phyloP scores from a whole-genome alignment of 352 stramenopile species.

The Phytopythium oedochilum region DNA sequence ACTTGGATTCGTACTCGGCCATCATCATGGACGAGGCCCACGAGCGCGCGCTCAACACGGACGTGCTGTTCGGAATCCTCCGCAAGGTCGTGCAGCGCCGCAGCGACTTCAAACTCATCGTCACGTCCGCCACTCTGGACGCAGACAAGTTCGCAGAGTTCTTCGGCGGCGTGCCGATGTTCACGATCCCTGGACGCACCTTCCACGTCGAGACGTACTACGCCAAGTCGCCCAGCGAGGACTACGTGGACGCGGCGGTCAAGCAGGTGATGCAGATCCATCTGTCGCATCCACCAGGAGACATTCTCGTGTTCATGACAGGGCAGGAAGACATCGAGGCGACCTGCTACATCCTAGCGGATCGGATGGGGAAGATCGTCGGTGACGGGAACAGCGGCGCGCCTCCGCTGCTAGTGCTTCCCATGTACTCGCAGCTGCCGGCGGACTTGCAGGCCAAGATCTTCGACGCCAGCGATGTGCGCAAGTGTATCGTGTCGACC shows the following conservation, averaged over 20 bases:
- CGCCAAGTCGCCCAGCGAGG: constrained; percentile 93
- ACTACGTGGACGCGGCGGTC: constrained; percentile 98
- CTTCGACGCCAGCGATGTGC: constrained; percentile 92
- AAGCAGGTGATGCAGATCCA: constrained; percentile 99
- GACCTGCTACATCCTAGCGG: constrained; percentile 91
- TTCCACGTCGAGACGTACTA: constrained; percentile 86
- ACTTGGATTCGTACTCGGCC: constrained; percentile 84
- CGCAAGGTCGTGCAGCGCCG: constrained; percentile 87
- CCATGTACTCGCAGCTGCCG: constrained; percentile 99
- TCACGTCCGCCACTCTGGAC: constrained; percentile 96
- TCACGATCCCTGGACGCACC: constrained; percentile 92
- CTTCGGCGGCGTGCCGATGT: constrained; percentile 97
- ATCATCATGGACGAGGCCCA: constrained; percentile 96
- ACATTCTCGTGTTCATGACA: constrained; percentile 99
- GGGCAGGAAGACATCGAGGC: constrained; percentile 99
- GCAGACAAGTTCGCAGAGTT: constrained; percentile 96
- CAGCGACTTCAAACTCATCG: constrained; percentile 89
- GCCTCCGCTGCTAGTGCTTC: constrained; percentile 95
- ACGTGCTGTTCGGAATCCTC: constrained; percentile 93
- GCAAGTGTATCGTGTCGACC: constrained; percentile 98
- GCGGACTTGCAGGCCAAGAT: constrained; percentile 98
- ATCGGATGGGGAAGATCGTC: constrained; percentile 92
- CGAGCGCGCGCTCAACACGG: constrained; percentile 92
- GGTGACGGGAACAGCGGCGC: constrained; percentile 51
- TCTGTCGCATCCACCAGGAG: constrained; percentile 93